phyloP scores from a whole-genome alignment of 2,329 filamentous ascomycete species.

The Saccharata proteae region DNA sequence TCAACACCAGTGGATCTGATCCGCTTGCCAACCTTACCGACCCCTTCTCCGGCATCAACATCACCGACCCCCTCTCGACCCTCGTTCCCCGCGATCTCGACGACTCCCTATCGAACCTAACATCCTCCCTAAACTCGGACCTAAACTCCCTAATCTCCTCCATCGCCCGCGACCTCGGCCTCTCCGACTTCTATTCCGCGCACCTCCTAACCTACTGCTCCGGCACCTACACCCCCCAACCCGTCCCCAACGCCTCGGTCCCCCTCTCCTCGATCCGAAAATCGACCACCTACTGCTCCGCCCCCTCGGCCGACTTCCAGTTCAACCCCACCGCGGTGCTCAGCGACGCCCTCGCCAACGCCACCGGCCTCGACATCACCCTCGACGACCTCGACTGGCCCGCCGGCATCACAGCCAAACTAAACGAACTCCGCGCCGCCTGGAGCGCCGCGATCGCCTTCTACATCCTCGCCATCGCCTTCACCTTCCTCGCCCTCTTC shows the following conservation, averaged over 20 bases:
- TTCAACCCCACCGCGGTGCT: conserved; percentile 44
- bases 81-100: conserved; percentile 28
- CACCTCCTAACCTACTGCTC: conserved; percentile 50
- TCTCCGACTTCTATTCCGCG: conserved; percentile 49
- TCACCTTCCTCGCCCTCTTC: conserved; percentile 40
- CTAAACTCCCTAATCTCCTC: conserved; percentile 18
- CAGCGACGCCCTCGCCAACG: conserved; percentile 33
- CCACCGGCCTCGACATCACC: conserved; percentile 30
- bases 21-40: conserved; percentile 9
- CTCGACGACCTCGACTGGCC: conserved; percentile 46
- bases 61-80: conserved; percentile 21
- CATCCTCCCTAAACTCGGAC: conserved; percentile 11
- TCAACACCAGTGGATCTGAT: background rate
- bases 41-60: conserved; percentile 13
- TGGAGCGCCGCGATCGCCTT: conserved; percentile 44
- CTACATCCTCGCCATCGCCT: conserved; percentile 45
- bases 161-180: conserved; percentile 36
- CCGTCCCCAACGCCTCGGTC: conserved; percentile 32
- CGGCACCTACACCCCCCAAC: conserved; percentile 32
- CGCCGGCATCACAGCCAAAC: conserved; percentile 39
- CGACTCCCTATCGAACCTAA: too few species aligned
- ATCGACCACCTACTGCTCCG: conserved; percentile 45
- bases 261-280: conserved; percentile 29
- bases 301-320: conserved; percentile 40
- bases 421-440: conserved; percentile 38